A percentile compares a stretch with the other conserved stretches of the same genome.
Conservation (phyloP, 306 rosid species). For the Ormosia emarginata region DNA sequence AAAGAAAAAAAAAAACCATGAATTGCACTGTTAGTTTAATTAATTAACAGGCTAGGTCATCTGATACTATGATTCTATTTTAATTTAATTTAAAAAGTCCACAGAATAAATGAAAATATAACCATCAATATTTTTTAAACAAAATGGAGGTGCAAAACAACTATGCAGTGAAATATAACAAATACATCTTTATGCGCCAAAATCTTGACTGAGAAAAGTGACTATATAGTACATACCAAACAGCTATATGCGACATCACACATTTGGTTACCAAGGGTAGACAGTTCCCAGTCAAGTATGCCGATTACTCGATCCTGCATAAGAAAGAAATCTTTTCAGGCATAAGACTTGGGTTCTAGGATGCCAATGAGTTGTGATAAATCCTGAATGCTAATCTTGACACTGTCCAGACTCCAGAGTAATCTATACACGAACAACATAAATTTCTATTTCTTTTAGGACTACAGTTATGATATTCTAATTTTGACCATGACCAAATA, state of each 20-base stretch:
- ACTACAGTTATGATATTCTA: constrained; percentile 1
- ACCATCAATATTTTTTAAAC: constrained; percentile 4
- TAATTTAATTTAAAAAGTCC: not conserved
- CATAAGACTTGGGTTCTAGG: constrained; percentile 21
- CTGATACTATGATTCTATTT: not conserved
- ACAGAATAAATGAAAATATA: not conserved
- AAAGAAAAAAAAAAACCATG: constrained; percentile 24
- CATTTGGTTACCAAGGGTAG: constrained; percentile 98
- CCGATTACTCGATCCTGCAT: constrained; percentile 97
- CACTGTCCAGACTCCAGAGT: constrained; percentile 14
- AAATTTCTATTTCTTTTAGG: constrained; percentile 17
- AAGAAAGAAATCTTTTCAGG: constrained; percentile 22
- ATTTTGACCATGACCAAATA: not conserved
- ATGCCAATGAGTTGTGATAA: not conserved
- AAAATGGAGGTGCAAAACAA: constrained; percentile 4
- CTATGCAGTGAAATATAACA: not conserved
- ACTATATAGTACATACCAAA: constrained; percentile 51
- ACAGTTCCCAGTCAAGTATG: constrained; percentile 95
- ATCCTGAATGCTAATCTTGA: constrained; percentile 12
- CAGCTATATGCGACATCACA: constrained; percentile 81
- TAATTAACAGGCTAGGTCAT: not conserved
- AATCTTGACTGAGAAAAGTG: constrained; percentile 5
- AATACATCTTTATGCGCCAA: not conserved
- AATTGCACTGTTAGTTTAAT: not conserved
- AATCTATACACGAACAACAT: constrained; percentile 3